Percentiles rank a stretch among this genome's conserved stretches.
Evolutionary conservation across 2,329 filamentous ascomycete genomes (phyloP).

Genomic region (Tolypocladium cylindrosporum): DNA sequence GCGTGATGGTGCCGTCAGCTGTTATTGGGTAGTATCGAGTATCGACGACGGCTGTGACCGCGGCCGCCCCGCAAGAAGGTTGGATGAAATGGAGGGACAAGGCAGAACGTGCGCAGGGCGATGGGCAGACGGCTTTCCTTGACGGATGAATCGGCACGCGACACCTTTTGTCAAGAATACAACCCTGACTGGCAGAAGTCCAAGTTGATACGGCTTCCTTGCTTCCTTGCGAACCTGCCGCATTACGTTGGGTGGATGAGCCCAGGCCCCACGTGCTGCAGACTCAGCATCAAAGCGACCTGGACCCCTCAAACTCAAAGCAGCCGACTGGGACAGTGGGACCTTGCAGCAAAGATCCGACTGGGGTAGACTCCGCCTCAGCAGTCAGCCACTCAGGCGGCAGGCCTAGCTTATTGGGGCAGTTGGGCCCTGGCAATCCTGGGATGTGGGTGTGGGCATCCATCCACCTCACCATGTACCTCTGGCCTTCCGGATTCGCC

Average conservation of each 20-base stretch:
- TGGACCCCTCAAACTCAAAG: background rate
- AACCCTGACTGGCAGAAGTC: background rate
- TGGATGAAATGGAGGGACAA: background rate
- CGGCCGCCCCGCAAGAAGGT: background rate
- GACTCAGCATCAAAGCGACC: background rate
- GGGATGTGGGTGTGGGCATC: background rate
- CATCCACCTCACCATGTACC: background rate
- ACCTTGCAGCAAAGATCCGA: background rate
- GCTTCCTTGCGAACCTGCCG: background rate
- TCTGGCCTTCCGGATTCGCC: background rate
- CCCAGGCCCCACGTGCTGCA: background rate
- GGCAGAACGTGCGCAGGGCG: slow-evolving; percentile 1
- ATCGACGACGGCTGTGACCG: background rate
- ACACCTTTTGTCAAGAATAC: background rate
- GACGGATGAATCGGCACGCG: slow-evolving; percentile 6
- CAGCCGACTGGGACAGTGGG: background rate
- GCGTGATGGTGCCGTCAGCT: background rate
- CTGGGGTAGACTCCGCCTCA: background rate
- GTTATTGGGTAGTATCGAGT: background rate
- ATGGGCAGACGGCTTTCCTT: slow-evolving; percentile 1
- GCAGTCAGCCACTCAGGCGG: background rate
- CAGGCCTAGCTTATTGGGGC: background rate
- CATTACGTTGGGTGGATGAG: background rate
- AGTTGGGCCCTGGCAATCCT: background rate
- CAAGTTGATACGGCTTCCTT: background rate